phyloP scores from a whole-genome alignment of 2,329 filamentous ascomycete genomes.

The Knoxdaviesia capensis region DNA sequence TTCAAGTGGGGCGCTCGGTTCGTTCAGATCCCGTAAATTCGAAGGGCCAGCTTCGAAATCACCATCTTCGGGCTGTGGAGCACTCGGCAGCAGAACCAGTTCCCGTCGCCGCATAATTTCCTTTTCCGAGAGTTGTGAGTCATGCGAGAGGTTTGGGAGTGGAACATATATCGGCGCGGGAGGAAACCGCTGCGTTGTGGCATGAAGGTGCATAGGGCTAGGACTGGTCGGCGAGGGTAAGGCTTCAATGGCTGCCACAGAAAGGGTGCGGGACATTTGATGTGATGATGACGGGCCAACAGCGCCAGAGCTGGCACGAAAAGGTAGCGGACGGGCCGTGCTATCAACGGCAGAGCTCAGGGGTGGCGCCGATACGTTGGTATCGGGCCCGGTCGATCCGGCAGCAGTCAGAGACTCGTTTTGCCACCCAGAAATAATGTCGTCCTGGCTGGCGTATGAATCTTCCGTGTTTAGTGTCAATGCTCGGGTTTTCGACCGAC shows the following conservation, averaged over 20 bases:
- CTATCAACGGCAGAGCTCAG: too few relatives aligned
- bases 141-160: conserved; percentile 36
- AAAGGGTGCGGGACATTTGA: background rate
- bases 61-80: conserved; percentile 23
- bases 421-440: conserved; percentile 6
- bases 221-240: conserved; percentile 2
- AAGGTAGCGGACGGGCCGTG: too few relatives aligned
- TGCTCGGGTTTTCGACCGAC: conserved; percentile 8
- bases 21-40: conserved; percentile 7
- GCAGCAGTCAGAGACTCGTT: background rate
- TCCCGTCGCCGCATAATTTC: conserved; percentile 62
- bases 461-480: background rate
- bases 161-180: conserved; percentile 31
- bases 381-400: background rate
- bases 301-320: too few relatives aligned
- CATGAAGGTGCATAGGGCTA: conserved; percentile 1
- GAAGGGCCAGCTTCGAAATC: conserved; percentile 15
- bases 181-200: conserved; percentile 8
- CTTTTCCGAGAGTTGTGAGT: conserved; percentile 58
- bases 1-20: too few relatives aligned
- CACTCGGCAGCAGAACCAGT: conserved; percentile 60
- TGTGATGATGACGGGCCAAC: background rate
- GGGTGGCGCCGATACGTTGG: too few relatives aligned
- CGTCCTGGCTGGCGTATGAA: conserved; percentile 12
- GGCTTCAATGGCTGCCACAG: conserved; percentile 3